A percentile compares a stretch with the other conserved stretches of the same genome.
Conservation (phyloP, 2,329 filamentous ascomycete genomes). For the Triangularia verruculosa region DNA sequence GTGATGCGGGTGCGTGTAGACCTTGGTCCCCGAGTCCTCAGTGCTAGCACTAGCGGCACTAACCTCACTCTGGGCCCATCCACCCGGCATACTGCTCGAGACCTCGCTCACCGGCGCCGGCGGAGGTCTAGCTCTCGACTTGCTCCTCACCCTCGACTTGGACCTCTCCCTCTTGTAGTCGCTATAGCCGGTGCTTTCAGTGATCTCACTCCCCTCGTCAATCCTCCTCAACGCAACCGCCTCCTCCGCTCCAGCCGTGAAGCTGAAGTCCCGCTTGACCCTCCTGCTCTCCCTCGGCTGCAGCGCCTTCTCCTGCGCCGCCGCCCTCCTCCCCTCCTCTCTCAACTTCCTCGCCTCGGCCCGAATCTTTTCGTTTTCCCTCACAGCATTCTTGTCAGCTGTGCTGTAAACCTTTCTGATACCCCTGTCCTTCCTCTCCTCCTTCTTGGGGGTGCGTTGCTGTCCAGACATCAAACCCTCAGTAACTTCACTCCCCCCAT, state of each 20-base stretch:
- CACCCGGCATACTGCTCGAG: slow-evolving; percentile 32
- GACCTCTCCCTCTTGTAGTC: slow-evolving; percentile 11
- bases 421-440: slow-evolving; percentile 34
- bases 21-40: slow-evolving; percentile 56
- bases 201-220: slow-evolving; percentile 29
- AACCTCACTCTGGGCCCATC: slow-evolving; percentile 41
- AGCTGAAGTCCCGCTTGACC: slow-evolving; percentile 51
- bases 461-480: slow-evolving; percentile 60
- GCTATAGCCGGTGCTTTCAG: slow-evolving; percentile 13
- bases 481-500: slow-evolving; percentile 46
- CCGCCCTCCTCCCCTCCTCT: slow-evolving; percentile 51
- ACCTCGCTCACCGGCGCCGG: slow-evolving; percentile 14
- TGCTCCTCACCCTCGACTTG: slow-evolving; percentile 16
- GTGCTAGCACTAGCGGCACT: slow-evolving; percentile 23
- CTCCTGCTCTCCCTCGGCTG: slow-evolving; percentile 41
- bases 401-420: slow-evolving; percentile 63
- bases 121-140: slow-evolving; percentile 19
- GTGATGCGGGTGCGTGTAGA: slow-evolving; percentile 48
- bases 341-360: slow-evolving; percentile 55
- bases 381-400: slow-evolving; percentile 50
- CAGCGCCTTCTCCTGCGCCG: slow-evolving; percentile 54
- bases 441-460: slow-evolving; percentile 44
- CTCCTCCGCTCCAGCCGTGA: slow-evolving; percentile 43
- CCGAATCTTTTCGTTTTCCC: slow-evolving; percentile 54
- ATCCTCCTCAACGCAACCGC: slow-evolving; percentile 30